phyloP scores from a whole-genome alignment of 2,329 filamentous ascomycete species.

The Byssoonygena ceratinophila region DNA sequence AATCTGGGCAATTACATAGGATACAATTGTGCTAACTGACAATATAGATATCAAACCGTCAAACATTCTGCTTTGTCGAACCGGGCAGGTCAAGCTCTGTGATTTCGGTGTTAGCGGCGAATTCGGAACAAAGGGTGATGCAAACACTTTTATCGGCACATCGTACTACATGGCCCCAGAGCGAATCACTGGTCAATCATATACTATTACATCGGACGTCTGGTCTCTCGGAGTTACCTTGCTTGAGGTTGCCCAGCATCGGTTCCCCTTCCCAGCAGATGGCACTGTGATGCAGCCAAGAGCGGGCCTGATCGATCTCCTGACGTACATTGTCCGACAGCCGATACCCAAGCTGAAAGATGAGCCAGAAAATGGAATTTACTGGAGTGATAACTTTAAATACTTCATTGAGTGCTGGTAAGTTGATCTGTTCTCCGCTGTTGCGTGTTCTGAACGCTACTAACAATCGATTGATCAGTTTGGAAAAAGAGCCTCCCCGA shows the following conservation, averaged over 20 bases:
- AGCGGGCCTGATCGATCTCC: conserved; percentile 82
- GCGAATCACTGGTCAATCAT: conserved; percentile 91
- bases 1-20: background rate
- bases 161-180: conserved; percentile 99
- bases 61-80: conserved; percentile 86
- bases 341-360: conserved; percentile 93
- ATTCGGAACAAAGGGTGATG: conserved; percentile 96
- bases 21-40: conserved; percentile 4
- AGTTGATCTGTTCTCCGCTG: conserved; percentile 36
- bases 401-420: conserved; percentile 99
- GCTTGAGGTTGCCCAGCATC: conserved; percentile 97
- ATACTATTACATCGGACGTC: conserved; percentile 96
- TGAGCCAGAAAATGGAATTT: conserved; percentile 76
- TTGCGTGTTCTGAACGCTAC: background rate
- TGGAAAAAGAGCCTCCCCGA: conserved; percentile 82
- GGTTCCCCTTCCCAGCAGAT: conserved; percentile 95
- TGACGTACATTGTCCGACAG: conserved; percentile 96
- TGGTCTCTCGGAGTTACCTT: conserved; percentile 96
- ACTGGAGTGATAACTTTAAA: conserved; percentile 96
- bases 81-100: conserved; percentile 91
- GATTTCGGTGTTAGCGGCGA: conserved; percentile 97
- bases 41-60: conserved; percentile 82
- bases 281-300: conserved; percentile 90
- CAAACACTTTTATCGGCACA: conserved; percentile 97
- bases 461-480: too few relatives aligned